phyloP scores from a whole-genome alignment of 371 early-diverging fungal genomes.

The Mortierella sp. region DNA sequence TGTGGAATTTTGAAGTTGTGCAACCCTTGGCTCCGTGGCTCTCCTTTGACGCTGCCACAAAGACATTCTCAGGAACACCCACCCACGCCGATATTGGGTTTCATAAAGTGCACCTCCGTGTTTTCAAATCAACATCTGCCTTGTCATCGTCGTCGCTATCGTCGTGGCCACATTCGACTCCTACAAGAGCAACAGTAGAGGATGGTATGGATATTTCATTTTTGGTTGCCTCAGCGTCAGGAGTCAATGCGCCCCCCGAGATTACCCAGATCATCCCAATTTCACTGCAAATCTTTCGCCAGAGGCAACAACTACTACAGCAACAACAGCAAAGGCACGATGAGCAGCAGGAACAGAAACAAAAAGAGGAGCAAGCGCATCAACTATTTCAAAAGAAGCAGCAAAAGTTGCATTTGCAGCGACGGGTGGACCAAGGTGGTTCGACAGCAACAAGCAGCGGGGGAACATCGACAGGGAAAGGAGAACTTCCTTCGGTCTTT shows the following conservation, averaged over 20 bases:
- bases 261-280: background rate
- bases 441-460: background rate
- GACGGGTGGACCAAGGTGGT: background rate
- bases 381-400: background rate
- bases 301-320: background rate
- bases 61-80: conserved; percentile 18
- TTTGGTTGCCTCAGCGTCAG: background rate
- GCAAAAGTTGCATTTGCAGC: background rate
- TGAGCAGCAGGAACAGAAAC: background rate
- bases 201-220: background rate
- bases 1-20: background rate
- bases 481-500: background rate
- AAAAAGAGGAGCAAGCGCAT: background rate
- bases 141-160: background rate
- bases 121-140: background rate
- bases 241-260: background rate
- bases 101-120: conserved; percentile 13
- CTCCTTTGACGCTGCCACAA: conserved; percentile 14
- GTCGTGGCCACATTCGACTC: background rate
- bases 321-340: background rate
- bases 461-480: background rate
- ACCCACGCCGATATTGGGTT: background rate
- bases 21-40: conserved; percentile 19
- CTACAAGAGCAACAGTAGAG: background rate
- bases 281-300: background rate